Conservation (phyloP, 768 basidiomycete species). For the Russula compacta region DNA sequence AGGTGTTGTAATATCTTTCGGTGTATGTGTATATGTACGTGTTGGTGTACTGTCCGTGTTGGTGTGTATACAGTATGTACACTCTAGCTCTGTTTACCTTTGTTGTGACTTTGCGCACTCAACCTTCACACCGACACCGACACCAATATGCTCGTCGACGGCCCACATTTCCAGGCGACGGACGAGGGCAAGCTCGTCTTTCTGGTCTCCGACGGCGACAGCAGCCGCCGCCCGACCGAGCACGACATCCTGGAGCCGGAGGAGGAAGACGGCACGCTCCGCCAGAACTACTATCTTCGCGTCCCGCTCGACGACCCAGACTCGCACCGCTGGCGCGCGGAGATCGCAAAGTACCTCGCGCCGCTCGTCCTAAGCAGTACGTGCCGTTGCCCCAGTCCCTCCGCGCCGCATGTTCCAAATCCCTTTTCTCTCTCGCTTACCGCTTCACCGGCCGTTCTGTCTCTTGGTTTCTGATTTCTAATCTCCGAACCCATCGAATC, state of each 20-base stretch:
- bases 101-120: no score
- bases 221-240: slow-evolving; percentile 4
- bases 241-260: slow-evolving; percentile 5
- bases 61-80: no score
- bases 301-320: slow-evolving; percentile 4
- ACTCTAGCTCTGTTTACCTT: no score
- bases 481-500: no score
- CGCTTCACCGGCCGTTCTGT: no score
- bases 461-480: no score
- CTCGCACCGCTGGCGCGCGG: slow-evolving; percentile 8
- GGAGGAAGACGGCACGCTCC: background rate
- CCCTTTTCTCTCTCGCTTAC: background rate
- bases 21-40: no score
- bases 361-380: slow-evolving; percentile 11
- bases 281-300: slow-evolving; percentile 7
- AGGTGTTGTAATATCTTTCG: no score
- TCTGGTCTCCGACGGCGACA: slow-evolving; percentile 4
- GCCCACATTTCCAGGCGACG: slow-evolving; percentile 2
- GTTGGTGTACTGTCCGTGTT: no score
- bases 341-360: slow-evolving; percentile 13
- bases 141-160: background rate
- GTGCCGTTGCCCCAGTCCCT: background rate
- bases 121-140: background rate
- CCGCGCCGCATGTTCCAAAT: background rate
- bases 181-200: slow-evolving; percentile 6